Base-by-base conservation (phyloP, 352 stramenopile species). In the Pythium dissimile region DNA sequence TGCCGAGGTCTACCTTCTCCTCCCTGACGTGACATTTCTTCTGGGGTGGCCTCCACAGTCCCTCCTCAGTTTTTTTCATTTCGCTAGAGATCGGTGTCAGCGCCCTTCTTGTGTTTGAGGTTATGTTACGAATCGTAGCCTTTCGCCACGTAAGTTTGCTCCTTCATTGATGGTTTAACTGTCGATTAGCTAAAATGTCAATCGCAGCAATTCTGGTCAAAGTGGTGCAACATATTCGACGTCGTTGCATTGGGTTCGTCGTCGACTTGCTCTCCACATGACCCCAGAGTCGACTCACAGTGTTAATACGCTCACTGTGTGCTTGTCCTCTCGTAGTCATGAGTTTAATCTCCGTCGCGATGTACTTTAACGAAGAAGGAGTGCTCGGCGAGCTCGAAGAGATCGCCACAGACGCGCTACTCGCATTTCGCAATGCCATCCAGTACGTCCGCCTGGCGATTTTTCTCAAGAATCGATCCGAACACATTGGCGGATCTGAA, bases 221-320 rank as follows among this genome's bases (percentile, higher is more conserved):
- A 88, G 62, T 93, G 84, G 84, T 86, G 73, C 60, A 93, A 93
- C 67, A 75, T 93, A 18, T 93, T 93, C 47, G 84, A 93, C 61
- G 66, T 93, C 27, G 39, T 90, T n/a, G 84, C 79, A 16, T 67
- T 90, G 16, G 69, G 82, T 92, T 26, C 26, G 57, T 42, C 10
- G 15, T n/a, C n/a, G n/a, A 35, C 12, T 39, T 43, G 27, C n/a
- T 52, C 7, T 26, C 5, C 13, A 18, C n/a, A n/a, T n/a, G n/a
- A n/a, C n/a, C n/a, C n/a, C n/a, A n/a, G n/a, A n/a, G n/a, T n/a
- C n/a, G n/a, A n/a, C 18, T 23, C 28, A 7, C 21, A 13, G 9
- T 5, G 23, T 24, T 11, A 41, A 53, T 18, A 31, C 28, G 52
- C 6, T 46, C 23, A 31, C 18, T 35, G 16, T 43, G 11, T 20